Conservation (phyloP, 1,139 yeast genomes). For the Protomyces macrosporus region DNA sequence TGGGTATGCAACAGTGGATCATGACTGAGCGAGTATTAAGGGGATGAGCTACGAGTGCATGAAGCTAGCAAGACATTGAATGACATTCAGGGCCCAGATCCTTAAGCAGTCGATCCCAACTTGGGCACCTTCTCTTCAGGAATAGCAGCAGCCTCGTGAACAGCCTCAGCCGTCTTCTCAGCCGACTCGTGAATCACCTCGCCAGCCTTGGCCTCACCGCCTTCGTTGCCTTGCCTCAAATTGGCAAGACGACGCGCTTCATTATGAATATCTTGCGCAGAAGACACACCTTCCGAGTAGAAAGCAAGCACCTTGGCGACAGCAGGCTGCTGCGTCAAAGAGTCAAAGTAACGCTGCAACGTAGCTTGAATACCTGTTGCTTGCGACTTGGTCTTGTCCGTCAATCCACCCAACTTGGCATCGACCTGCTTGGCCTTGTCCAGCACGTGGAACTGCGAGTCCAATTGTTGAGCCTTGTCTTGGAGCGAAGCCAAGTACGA, state of each 20-base stretch:
- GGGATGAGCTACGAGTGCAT: not conserved
- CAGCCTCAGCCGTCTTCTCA: not conserved
- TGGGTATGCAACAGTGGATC: not conserved
- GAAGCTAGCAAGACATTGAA: not conserved
- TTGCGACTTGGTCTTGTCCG: conserved; percentile 45
- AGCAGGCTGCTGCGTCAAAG: conserved; percentile 43
- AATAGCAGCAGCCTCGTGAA: not conserved
- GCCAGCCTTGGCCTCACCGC: conserved; percentile 18
- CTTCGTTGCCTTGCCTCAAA: conserved; percentile 43
- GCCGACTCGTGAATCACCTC: conserved; percentile 13
- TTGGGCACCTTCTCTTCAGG: conserved; percentile 19
- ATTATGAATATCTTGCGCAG: conserved; percentile 59
- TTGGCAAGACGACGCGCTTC: conserved; percentile 70
- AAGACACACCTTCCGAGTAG: conserved; percentile 51
- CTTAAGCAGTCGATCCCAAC: conserved; percentile 12
- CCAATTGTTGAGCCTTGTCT: conserved; percentile 41
- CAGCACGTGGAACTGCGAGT: conserved; percentile 55
- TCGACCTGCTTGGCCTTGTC: conserved; percentile 49
- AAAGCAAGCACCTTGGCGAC: conserved; percentile 52
- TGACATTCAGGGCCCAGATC: too few relatives aligned
- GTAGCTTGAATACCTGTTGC: conserved; percentile 36
- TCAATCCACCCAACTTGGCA: conserved; percentile 51
- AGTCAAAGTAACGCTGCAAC: conserved; percentile 49
- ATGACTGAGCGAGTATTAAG: not conserved
- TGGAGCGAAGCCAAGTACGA: conserved; percentile 46